Evolutionary conservation across 768 basidiomycete species (phyloP).

Genomic region (Strobilomyces dryophilus): DNA sequence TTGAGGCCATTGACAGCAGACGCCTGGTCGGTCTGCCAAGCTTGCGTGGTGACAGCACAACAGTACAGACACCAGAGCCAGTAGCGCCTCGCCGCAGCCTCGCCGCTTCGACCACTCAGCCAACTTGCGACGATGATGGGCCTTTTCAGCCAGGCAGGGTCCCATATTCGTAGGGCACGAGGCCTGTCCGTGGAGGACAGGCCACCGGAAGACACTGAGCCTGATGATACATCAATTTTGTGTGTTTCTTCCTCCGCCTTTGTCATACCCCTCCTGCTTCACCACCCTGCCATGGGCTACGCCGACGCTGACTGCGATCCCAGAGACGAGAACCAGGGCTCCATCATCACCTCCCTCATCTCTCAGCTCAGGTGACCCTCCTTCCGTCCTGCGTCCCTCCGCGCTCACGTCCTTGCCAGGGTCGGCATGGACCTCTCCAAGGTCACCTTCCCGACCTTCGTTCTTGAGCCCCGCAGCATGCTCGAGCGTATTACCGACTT

Average conservation of each 20-base stretch:
- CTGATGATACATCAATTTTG: constrained; percentile 89
- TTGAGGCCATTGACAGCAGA: too few relatives aligned
- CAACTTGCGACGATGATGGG: constrained; percentile 60
- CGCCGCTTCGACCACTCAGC: constrained; percentile 11
- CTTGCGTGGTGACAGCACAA: constrained; percentile 6
- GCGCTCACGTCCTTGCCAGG: constrained; percentile 37
- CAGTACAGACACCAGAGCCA: not conserved
- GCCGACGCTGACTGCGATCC: constrained; percentile 32
- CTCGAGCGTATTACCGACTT: constrained; percentile 99
- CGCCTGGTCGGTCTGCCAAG: not conserved
- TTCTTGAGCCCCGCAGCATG: constrained; percentile 95
- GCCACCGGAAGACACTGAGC: constrained; percentile 76
- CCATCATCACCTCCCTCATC: constrained; percentile 81
- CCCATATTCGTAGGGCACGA: constrained; percentile 65
- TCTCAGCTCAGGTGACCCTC: constrained; percentile 73
- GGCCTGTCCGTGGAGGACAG: constrained; percentile 62
- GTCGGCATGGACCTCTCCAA: constrained; percentile 96
- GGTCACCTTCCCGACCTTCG: constrained; percentile 92
- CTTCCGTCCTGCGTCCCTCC: not conserved
- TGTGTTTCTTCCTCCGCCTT: constrained; percentile 35
- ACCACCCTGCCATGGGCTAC: constrained; percentile 25
- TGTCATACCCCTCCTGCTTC: constrained; percentile 4
- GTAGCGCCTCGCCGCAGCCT: constrained; percentile 23
- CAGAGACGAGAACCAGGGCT: constrained; percentile 93
- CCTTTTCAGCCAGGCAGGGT: constrained; percentile 67